Conservation (phyloP, 768 basidiomycete species). For the Podaxis pistillaris region DNA sequence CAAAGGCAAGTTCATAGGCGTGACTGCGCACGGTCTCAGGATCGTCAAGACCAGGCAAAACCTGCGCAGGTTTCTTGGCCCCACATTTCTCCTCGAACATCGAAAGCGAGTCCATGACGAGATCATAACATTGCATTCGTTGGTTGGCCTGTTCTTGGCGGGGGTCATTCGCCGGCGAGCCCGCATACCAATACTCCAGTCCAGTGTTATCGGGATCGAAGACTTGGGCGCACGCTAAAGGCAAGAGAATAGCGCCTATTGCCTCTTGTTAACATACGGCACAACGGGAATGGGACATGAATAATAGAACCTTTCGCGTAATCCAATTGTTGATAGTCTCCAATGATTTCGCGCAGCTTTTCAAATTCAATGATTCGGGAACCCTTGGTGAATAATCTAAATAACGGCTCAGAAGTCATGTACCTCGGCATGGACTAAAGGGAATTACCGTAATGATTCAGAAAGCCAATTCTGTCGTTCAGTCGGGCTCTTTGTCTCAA, state of each 20-base stretch:
- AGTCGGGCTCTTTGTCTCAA: slow-evolving; percentile 68
- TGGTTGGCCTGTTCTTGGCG: slow-evolving; percentile 56
- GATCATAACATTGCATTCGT: slow-evolving; percentile 75
- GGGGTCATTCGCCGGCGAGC: slow-evolving; percentile 53
- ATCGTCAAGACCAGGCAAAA: slow-evolving; percentile 40
- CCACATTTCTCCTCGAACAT: slow-evolving; percentile 71
- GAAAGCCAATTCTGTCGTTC: slow-evolving; percentile 80
- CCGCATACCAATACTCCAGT: slow-evolving; percentile 73
- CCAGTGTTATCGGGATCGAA: slow-evolving; percentile 77
- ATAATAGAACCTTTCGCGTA: slow-evolving; percentile 69
- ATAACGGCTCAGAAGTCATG: slow-evolving; percentile 11
- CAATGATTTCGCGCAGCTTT: slow-evolving; percentile 80
- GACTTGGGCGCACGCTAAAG: slow-evolving; percentile 77
- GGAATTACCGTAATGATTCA: slow-evolving; percentile 78
- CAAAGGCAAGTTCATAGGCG: slow-evolving; percentile 85
- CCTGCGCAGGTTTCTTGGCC: slow-evolving; percentile 22
- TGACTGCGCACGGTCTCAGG: slow-evolving; percentile 74
- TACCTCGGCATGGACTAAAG: slow-evolving; percentile 3
- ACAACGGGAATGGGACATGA: neutral
- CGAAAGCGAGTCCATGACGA: slow-evolving; percentile 77
- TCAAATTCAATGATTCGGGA: slow-evolving; percentile 81
- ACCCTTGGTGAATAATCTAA: slow-evolving; percentile 85
- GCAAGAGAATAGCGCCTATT: slow-evolving; percentile 80
- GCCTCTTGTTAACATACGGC: slow-evolving; percentile 11
- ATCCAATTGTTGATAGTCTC: slow-evolving; percentile 84